These are phyloP conservation scores for Venturia nashicola DNA, from an alignment of 2,329 filamentous ascomycete species.

Conservation along the genomic window DNA sequence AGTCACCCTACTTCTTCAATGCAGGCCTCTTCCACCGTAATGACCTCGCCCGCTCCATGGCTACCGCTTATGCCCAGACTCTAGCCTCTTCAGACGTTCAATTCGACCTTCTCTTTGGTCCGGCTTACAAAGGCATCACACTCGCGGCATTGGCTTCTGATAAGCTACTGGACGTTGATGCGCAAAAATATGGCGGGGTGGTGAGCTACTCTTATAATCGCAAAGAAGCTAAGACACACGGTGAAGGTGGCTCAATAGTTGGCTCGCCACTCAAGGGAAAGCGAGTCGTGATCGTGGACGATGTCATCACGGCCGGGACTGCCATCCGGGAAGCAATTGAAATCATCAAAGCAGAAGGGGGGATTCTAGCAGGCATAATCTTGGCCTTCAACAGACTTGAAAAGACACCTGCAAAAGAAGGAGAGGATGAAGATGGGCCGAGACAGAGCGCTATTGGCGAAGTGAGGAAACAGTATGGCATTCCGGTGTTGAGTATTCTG, in stretches of 20 bases:
- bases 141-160: conserved; percentile 68
- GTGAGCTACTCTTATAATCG: conserved; percentile 85
- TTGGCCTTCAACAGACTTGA: conserved; percentile 82
- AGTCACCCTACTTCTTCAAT: conserved; percentile 96
- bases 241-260: conserved; percentile 87
- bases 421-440: conserved; percentile 51
- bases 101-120: conserved; percentile 82
- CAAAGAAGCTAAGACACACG: conserved; percentile 93
- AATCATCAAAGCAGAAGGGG: conserved; percentile 78
- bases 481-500: conserved; percentile 74
- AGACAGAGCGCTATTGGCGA: conserved; percentile 75
- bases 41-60: conserved; percentile 63
- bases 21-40: conserved; percentile 81
- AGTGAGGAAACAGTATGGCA: conserved; percentile 68
- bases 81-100: conserved; percentile 38
- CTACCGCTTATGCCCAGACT: conserved; percentile 64
- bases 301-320: conserved; percentile 91
- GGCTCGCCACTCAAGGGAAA: conserved; percentile 77
- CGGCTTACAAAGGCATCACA: conserved; percentile 95
- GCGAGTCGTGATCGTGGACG: conserved; percentile 81
- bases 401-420: conserved; percentile 49
- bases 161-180: conserved; percentile 60
- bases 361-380: conserved; percentile 72
- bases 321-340: conserved; percentile 86
- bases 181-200: conserved; percentile 46